Base-by-base conservation (phyloP, 495 filamentous ascomycete genomes). In the Saxophila tyrrhenica region DNA sequence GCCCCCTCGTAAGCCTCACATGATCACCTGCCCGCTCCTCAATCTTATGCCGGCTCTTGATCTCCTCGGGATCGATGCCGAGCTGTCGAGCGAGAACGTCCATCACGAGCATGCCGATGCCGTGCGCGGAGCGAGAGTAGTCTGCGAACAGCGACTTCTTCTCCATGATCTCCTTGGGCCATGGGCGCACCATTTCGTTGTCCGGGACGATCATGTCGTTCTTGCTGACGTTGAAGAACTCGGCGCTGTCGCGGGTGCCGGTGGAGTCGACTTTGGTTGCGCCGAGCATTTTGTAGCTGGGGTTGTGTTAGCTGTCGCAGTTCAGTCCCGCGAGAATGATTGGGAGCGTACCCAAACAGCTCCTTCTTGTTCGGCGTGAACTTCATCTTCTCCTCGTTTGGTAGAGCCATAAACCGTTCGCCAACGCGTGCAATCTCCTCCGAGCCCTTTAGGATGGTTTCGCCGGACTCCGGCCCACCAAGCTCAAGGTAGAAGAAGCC, bases 401-500 rank as follows among this genome's bases (percentile, higher is more conserved):
- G 48, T 17, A 62, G 23, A 15, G 52, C 52, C 5, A 47, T 59
- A 21, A 48, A 48, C 24, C 51, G 11, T 46, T 55, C 60, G 16
- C 50, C 60, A 10, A 50, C 48, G 2, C 39, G 22, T 19, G 56
- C 55, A 17, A 62, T 48, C 25, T 62, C 54, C 48, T 58, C 59
- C 24, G 59, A 49, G 32, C 57, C 58, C n/a, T 62, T 43, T 23
- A 56, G 42, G 47, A 64, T 57, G 15, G 51, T 57, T 19, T 62
- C 51, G 44, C 62, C 62, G 1, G 39, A 39, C 17, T 57, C 47
- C 11, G 60, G 57, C 11, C 50, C 56, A 11, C 58, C 52, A 11
- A 64, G 62, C 23, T 64, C 62, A 22, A 64, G 58, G 39, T 61
- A 61, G 44, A 64, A 61, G 54, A 64, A 64, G 52, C 62, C 62